Percentiles rank a stretch among this genome's conserved stretches.
Evolutionary conservation across 2,329 filamentous ascomycete genomes (phyloP).

Genomic region (Neopestalotiopsis rosae): DNA sequence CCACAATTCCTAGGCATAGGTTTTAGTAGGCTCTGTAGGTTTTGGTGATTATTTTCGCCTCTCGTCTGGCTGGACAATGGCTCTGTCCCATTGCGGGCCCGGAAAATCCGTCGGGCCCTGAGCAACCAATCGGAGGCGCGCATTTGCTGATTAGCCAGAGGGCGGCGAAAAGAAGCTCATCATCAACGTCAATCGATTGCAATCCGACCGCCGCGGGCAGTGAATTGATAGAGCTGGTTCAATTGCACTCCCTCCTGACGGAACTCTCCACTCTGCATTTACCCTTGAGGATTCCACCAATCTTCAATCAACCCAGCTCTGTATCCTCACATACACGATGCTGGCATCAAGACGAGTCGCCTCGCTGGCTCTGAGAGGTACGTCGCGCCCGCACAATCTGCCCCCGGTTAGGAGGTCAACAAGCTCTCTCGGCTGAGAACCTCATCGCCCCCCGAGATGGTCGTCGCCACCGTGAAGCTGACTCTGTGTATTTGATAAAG

Average conservation of each 20-base stretch:
- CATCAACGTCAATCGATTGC: slow-evolving; percentile 24
- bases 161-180: slow-evolving; percentile 25
- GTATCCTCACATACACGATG: slow-evolving; percentile 35
- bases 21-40: neutral
- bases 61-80: slow-evolving; percentile 7
- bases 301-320: slow-evolving; percentile 12
- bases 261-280: slow-evolving; percentile 16
- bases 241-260: slow-evolving; percentile 4
- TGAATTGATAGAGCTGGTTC: neutral
- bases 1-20: neutral
- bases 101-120: slow-evolving; percentile 16
- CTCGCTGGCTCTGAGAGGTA: slow-evolving; percentile 49
- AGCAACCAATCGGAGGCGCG: slow-evolving; percentile 20
- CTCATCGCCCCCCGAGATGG: neutral
- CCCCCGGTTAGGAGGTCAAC: neutral
- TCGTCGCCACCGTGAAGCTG: neutral
- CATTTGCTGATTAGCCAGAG: slow-evolving; percentile 23
- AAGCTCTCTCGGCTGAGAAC: neutral
- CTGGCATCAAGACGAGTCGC: slow-evolving; percentile 46
- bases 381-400: slow-evolving; percentile 17
- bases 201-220: slow-evolving; percentile 12
- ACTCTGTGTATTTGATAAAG: slow-evolving; percentile 45
- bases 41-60: slow-evolving; percentile 11
- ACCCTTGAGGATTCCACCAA: slow-evolving; percentile 9
- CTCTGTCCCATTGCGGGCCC: neutral